These are phyloP conservation scores for Nicotiana undulata DNA, from an alignment of 257 asterid species.

Conservation along the genomic window DNA sequence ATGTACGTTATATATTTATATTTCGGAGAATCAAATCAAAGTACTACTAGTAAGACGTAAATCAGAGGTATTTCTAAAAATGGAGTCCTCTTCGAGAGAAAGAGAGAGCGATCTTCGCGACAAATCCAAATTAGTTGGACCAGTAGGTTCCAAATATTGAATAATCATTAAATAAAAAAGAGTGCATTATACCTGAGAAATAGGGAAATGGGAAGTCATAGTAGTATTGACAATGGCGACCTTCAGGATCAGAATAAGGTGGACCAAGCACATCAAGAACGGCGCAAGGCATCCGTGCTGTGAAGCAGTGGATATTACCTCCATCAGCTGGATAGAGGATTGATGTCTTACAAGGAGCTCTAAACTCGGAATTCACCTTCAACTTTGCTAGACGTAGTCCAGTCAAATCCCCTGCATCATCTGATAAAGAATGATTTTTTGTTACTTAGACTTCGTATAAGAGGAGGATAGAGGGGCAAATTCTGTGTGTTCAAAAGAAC, in stretches of 20 bases:
- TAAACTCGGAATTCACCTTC: conserved; percentile 54
- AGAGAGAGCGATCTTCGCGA: neutral
- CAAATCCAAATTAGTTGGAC: neutral
- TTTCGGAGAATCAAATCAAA: neutral
- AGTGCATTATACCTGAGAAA: conserved; percentile 19
- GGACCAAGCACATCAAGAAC: conserved; percentile 90
- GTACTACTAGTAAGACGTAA: neutral
- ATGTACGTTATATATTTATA: neutral
- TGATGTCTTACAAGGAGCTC: conserved; percentile 51
- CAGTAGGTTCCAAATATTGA: neutral
- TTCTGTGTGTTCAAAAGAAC: neutral
- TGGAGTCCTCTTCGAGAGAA: neutral
- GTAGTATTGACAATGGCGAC: conserved; percentile 83
- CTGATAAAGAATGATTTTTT: neutral
- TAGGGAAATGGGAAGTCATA: conserved; percentile 39
- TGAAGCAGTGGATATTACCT: conserved; percentile 80
- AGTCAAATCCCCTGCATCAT: conserved; percentile 14
- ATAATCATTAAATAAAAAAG: neutral
- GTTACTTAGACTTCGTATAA: neutral
- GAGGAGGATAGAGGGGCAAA: neutral
- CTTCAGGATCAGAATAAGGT: conserved; percentile 69
- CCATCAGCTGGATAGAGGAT: conserved; percentile 76
- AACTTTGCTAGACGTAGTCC: conserved; percentile 47
- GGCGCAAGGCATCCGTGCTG: conserved; percentile 76
- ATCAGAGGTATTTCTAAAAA: too few species aligned